These are phyloP conservation scores for Aspergillus thermomutatus DNA, from an alignment of 2,329 filamentous ascomycete species.

Conservation along the genomic window DNA sequence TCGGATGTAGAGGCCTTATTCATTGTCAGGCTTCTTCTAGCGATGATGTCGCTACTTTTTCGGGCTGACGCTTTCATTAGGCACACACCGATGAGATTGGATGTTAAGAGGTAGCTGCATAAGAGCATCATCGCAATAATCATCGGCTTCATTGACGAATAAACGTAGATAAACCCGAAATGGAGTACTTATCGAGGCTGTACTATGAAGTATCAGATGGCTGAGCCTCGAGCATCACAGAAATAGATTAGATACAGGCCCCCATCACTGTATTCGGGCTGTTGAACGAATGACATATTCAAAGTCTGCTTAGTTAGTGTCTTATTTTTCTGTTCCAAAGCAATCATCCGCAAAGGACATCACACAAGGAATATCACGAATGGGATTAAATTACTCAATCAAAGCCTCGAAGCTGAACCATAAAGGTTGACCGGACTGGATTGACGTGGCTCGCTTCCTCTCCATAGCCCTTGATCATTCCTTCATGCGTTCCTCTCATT, in stretches of 20 bases:
- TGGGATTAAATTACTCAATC: background rate
- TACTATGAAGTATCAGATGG: background rate
- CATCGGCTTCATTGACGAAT: background rate
- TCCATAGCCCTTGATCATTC: background rate
- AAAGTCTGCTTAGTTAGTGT: too few relatives aligned
- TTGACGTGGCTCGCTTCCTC: background rate
- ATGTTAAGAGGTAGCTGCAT: background rate
- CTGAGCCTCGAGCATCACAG: background rate
- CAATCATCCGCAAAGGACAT: background rate
- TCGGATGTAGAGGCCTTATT: background rate
- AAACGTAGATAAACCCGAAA: background rate
- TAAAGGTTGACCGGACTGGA: background rate
- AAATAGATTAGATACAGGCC: background rate
- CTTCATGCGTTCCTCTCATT: slow-evolving; percentile 3
- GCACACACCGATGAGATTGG: background rate
- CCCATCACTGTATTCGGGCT: background rate
- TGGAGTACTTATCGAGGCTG: background rate
- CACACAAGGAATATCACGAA: background rate
- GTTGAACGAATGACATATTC: background rate
- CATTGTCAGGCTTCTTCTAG: background rate
- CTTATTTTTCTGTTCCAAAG: background rate
- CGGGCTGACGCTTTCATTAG: background rate
- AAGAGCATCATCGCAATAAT: background rate
- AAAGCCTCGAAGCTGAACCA: background rate
- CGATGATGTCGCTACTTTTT: background rate